Evolutionary conservation across 2,329 filamentous ascomycete species (phyloP), one percentile per base, ranked within the genome.

Genomic region (Lachnellula arida): DNA sequence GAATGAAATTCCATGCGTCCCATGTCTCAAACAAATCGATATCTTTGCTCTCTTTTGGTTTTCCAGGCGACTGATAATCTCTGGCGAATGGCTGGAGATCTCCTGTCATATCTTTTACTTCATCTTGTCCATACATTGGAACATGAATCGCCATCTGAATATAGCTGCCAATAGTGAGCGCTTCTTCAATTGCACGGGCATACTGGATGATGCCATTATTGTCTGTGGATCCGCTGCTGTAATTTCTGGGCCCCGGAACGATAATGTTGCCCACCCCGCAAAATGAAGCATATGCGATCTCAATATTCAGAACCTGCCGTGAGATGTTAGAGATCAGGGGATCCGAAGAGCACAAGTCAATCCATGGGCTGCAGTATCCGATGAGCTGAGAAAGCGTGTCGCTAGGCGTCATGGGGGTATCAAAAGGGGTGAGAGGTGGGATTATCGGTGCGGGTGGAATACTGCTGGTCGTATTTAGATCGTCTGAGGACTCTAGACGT

Each of bases 261-360:
- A 97, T 77, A 56, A 97, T 79, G 72, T 88, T 95, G 54, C 86
- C 85, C 48, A 94, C 81, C 37, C 95, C 95, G 68, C 91, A 97
- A 74, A 97, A 99, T 60, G 91, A 92, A 61, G 95, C 94, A 74
- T 97, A 99, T 49, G 91, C 89, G 48, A 97, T 81, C 71, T 99
- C 94, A 40, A 96, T 80, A 69, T 91, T 91, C 60, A 99, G 78
- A 6, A 96, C 88, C 73, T 97, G 93, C 46, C 89, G 85, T 37
- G 93, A 97, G 56, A 97, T 81, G 70, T 89, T 89, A 7, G 91
- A 85, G 60, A 97, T 86, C 60, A 93, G 73, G 6, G 91, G 89
- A 70, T 97, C 88, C 1, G 85, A 75, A 2, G 92, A 96, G 65
- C 86, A 87, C 12, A 97, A 76, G 69, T 97, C 92, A 63, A 96